phyloP scores from a whole-genome alignment of 306 rosid species.

The Sicyos baderoa region DNA sequence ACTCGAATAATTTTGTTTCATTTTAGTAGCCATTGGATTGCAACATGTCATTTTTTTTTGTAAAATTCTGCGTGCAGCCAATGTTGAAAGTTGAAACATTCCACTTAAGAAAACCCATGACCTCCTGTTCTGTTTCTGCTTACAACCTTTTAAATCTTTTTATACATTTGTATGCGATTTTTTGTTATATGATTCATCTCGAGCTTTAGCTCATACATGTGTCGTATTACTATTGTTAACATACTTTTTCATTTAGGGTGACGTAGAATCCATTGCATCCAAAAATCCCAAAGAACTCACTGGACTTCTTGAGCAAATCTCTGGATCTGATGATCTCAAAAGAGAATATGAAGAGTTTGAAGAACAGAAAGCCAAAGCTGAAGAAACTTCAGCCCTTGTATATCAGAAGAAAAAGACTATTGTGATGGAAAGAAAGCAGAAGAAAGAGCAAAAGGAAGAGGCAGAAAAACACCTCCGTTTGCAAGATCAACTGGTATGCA shows the following conservation, averaged over 20 bases:
- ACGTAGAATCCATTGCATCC: slow-evolving; percentile 94
- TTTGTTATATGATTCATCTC: background rate
- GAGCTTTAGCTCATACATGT: background rate
- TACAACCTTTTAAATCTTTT: slow-evolving; percentile 2
- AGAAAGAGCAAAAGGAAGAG: slow-evolving; percentile 97
- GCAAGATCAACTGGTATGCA: slow-evolving; percentile 64
- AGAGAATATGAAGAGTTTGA: slow-evolving; percentile 81
- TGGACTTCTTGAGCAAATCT: slow-evolving; percentile 84
- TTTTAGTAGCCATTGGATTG: background rate
- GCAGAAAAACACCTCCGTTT: slow-evolving; percentile 83
- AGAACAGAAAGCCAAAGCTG: slow-evolving; percentile 71
- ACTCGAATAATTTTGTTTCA: background rate
- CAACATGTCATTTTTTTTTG: background rate
- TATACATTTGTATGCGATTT: background rate
- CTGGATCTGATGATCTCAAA: slow-evolving; percentile 89
- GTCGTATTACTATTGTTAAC: background rate
- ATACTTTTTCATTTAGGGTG: slow-evolving; percentile 52
- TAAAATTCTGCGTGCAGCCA: background rate
- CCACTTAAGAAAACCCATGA: background rate
- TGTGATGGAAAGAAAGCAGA: slow-evolving; percentile 87
- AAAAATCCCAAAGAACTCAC: slow-evolving; percentile 92
- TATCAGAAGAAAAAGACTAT: slow-evolving; percentile 85
- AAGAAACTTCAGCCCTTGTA: slow-evolving; percentile 80
- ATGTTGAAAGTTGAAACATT: background rate
- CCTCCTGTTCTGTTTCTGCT: background rate